Conservation (phyloP, 2,329 filamentous ascomycete genomes). For the Fusarium algeriense region DNA sequence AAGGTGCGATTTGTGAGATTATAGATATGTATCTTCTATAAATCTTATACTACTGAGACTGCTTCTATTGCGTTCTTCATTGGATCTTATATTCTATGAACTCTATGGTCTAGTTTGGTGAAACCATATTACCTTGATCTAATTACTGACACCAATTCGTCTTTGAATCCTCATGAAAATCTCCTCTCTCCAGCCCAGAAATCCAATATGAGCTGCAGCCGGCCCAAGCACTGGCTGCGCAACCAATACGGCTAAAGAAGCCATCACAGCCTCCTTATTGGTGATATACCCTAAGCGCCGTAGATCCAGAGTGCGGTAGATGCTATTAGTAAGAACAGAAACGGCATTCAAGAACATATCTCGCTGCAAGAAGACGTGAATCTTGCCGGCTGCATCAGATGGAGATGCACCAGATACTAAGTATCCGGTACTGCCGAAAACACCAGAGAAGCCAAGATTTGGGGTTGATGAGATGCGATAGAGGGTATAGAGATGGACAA, state of each 20-base stretch:
- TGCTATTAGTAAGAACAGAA: neutral
- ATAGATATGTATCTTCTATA: too few species aligned
- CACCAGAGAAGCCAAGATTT: neutral
- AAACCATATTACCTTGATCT: accelerated
- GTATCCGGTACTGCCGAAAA: neutral
- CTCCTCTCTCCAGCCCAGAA: slow-evolving; percentile 17
- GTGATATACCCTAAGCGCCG: slow-evolving; percentile 1
- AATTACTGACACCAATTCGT: accelerated
- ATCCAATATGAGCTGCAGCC: slow-evolving; percentile 9
- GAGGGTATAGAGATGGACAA: neutral
- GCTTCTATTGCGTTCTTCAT: too few species aligned
- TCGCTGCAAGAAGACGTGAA: neutral
- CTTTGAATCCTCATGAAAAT: neutral
- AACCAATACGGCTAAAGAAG: neutral
- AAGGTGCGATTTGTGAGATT: too few species aligned
- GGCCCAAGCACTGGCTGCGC: slow-evolving; percentile 11
- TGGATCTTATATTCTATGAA: accelerated
- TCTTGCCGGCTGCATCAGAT: accelerated
- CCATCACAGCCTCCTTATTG: neutral
- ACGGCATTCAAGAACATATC: slow-evolving; percentile 1
- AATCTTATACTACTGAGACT: too few species aligned
- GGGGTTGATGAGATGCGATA: neutral
- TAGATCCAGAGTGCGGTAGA: neutral
- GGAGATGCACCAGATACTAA: neutral
- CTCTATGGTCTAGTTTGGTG: neutral